A percentile compares a stretch with the other conserved stretches of the same genome.
Conservation (phyloP, 306 rosid genomes). For the Malus orientalis region DNA sequence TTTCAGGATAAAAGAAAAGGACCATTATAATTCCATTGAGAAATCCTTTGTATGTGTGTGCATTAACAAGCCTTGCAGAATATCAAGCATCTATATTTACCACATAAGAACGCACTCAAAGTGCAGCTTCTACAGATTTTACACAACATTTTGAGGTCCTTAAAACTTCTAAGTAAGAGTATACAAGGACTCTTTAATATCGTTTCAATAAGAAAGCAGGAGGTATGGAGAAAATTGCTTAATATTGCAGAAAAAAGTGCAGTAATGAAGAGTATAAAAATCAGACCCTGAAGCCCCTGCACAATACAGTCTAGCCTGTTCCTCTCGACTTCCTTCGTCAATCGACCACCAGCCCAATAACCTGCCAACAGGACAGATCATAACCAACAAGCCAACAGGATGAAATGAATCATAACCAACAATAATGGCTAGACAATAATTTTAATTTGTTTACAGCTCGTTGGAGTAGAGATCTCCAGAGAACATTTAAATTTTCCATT, state of each 20-base stretch:
- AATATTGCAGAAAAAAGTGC: conserved; percentile 2
- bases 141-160: not conserved
- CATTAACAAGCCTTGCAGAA: not conserved
- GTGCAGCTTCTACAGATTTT: not conserved
- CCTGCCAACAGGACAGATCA: conserved; percentile 23
- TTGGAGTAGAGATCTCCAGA: conserved; percentile 10
- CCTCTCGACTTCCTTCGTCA: conserved; percentile 82
- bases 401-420: not conserved
- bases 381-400: not conserved
- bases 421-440: not conserved
- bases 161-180: not conserved
- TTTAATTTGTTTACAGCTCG: not conserved
- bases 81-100: not conserved
- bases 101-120: not conserved
- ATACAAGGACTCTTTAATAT: not conserved
- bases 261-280: conserved; percentile 1
- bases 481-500: conserved; percentile 6
- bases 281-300: conserved; percentile 57
- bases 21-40: not conserved
- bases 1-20: not conserved
- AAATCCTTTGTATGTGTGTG: not conserved
- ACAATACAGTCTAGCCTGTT: conserved; percentile 72
- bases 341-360: conserved; percentile 96
- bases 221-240: conserved; percentile 4
- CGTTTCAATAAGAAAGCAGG: not conserved